Percentiles rank a stretch among this genome's conserved stretches.
Evolutionary conservation across 1,284 basidiomycete species (phyloP).

Genomic region (Papiliotrema flavescens): DNA sequence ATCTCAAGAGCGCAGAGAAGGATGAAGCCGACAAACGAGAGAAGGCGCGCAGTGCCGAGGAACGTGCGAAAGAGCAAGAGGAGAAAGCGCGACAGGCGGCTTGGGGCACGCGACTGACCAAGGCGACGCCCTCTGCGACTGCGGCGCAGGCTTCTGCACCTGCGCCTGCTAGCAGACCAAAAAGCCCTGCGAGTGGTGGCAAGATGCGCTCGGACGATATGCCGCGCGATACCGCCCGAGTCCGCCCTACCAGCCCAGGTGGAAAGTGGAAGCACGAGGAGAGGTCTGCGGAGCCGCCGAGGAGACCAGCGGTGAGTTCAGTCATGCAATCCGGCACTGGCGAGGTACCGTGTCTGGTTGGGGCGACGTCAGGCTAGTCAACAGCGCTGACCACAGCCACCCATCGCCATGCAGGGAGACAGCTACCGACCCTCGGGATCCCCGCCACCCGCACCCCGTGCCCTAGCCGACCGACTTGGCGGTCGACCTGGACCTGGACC

Average conservation of each 20-base stretch:
- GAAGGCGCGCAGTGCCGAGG: too few species aligned
- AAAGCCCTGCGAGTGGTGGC: neutral
- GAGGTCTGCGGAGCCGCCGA: neutral
- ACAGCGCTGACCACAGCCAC: too few species aligned
- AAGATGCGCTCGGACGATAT: neutral
- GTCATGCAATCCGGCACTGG: too few species aligned
- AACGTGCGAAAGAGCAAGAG: too few species aligned
- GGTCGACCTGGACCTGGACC: neutral
- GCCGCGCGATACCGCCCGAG: neutral
- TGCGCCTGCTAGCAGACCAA: neutral
- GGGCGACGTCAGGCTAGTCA: too few species aligned
- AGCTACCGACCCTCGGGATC: too few species aligned
- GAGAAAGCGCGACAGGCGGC: neutral
- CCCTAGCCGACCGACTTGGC: neutral
- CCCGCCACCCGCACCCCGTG: too few species aligned
- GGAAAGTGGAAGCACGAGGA: neutral
- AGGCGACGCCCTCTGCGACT: neutral
- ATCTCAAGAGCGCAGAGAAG: too few species aligned
- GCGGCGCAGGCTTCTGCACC: too few species aligned
- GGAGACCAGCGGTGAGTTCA: neutral
- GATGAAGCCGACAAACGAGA: too few species aligned
- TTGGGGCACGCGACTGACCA: neutral
- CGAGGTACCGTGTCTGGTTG: too few species aligned
- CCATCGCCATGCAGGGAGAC: too few species aligned
- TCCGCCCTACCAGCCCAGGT: neutral